These are phyloP conservation scores for Aaosphaeria pasadenensis DNA, from an alignment of 2,329 filamentous ascomycete genomes.

Conservation along the genomic window DNA sequence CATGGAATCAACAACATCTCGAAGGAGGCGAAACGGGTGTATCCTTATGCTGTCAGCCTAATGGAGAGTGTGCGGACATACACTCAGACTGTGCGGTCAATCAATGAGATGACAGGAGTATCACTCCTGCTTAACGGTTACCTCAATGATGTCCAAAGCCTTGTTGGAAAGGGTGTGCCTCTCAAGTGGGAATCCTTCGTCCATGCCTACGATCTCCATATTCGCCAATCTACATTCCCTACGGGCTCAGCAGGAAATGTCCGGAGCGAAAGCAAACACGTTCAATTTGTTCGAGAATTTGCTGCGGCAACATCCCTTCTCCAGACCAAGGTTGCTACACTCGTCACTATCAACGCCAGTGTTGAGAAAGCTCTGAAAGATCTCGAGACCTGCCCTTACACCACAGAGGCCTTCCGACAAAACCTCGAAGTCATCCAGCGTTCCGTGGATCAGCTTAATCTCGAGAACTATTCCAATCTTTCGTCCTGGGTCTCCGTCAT, in stretches of 20 bases:
- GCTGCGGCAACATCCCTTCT: constrained; percentile 82
- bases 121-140: constrained; percentile 86
- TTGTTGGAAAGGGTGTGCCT: constrained; percentile 83
- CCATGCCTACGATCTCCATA: constrained; percentile 89
- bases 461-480: constrained; percentile 94
- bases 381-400: constrained; percentile 80
- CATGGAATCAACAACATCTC: constrained; percentile 94
- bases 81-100: constrained; percentile 80
- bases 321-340: constrained; percentile 78
- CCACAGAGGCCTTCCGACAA: constrained; percentile 72
- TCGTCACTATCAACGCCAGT: constrained; percentile 76
- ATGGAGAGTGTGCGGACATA: constrained; percentile 99
- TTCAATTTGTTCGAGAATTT: constrained; percentile 94
- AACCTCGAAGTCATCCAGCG: constrained; percentile 84
- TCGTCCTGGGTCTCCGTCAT: constrained; percentile 84
- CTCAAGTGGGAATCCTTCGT: constrained; percentile 98
- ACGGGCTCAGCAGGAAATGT: constrained; percentile 60
- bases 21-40: constrained; percentile 98
- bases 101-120: constrained; percentile 82
- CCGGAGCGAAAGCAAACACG: constrained; percentile 79
- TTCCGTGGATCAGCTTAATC: constrained; percentile 90
- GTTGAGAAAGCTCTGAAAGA: constrained; percentile 80
- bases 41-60: constrained; percentile 93
- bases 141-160: constrained; percentile 79
- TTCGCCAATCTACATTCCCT: constrained; percentile 60